phyloP scores from a whole-genome alignment of 768 basidiomycete species.

The Russula griseocarnosa region DNA sequence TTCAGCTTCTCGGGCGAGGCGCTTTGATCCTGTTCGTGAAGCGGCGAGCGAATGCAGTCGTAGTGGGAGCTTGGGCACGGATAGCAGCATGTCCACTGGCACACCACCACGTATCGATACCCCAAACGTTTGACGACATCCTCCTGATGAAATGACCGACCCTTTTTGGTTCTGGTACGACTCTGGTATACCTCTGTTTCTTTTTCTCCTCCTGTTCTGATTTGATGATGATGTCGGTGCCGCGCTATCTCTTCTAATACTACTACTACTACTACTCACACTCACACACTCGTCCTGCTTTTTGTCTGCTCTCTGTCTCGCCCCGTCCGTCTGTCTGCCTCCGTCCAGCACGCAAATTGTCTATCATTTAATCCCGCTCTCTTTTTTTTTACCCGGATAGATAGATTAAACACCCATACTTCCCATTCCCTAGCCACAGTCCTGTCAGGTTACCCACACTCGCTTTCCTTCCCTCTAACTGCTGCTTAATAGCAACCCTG shows the following conservation, averaged over 20 bases:
- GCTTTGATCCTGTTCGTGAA: constrained; percentile 31
- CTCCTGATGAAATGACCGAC: constrained; percentile 4
- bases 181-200: background rate
- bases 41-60: constrained; percentile 22
- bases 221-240: constrained; percentile 12
- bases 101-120: constrained; percentile 21
- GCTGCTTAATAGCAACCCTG: constrained; percentile 9
- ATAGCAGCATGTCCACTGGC: constrained; percentile 8
- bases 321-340: background rate
- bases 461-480: background rate
- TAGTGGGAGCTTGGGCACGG: constrained; percentile 19
- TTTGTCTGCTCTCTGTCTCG: background rate
- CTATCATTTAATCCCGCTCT: constrained; percentile 14
- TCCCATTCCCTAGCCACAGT: background rate
- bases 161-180: background rate
- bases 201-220: background rate
- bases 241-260: constrained; percentile 13
- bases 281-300: background rate
- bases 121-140: constrained; percentile 20
- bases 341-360: background rate
- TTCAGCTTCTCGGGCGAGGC: constrained; percentile 4
- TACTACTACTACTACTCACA: background rate
- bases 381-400: constrained; percentile 4
- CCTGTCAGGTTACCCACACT: constrained; percentile 11
- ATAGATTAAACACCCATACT: background rate